Evolutionary conservation across 2,329 filamentous ascomycete species (phyloP).

Genomic region (Aspergillus sp.): DNA sequence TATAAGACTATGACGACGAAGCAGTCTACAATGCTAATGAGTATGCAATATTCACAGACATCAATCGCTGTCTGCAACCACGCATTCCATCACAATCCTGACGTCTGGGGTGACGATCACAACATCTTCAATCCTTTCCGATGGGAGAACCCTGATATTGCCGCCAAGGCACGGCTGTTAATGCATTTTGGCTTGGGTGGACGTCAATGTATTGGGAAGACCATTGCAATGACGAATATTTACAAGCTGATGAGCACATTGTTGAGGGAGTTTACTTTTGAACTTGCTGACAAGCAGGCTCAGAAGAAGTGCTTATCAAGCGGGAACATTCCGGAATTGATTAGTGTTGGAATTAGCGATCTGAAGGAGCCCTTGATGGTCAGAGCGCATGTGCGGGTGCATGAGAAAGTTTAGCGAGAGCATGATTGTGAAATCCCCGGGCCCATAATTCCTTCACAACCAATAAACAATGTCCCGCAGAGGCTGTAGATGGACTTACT

Average conservation of each 20-base stretch:
- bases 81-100: conserved; percentile 37
- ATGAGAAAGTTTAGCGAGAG: neutral
- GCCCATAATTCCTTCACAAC: no score
- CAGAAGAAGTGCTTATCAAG: neutral
- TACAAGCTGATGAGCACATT: conserved; percentile 37
- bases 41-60: conserved; percentile 21
- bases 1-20: no score
- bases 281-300: conserved; percentile 27
- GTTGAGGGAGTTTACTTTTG: conserved; percentile 33
- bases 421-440: no score
- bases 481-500: no score
- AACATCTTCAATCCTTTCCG: conserved; percentile 33
- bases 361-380: neutral
- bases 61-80: conserved; percentile 38
- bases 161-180: conserved; percentile 24
- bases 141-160: conserved; percentile 27
- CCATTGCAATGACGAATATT: conserved; percentile 38
- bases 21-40: neutral
- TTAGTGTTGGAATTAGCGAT: conserved; percentile 8
- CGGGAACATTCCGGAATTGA: neutral
- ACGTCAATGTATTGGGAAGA: conserved; percentile 40
- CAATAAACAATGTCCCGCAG: no score
- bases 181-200: conserved; percentile 41
- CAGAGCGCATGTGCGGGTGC: neutral
- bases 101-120: conserved; percentile 36